phyloP scores from a whole-genome alignment of 2,329 filamentous ascomycete genomes.

The Venturiaceae sp. region DNA sequence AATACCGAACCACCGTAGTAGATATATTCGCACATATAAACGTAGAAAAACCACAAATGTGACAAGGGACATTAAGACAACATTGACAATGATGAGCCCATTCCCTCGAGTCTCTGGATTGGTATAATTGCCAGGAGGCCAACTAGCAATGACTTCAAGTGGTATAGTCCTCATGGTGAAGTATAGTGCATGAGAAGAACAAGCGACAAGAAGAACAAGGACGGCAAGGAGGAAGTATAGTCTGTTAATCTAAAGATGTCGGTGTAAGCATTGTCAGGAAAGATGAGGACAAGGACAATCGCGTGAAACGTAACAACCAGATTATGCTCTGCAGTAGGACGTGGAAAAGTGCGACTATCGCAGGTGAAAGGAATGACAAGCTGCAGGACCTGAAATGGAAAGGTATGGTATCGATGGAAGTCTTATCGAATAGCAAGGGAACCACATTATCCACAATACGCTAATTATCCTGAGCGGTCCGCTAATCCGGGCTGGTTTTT shows the following conservation, averaged over 20 bases:
- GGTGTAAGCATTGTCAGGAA: background rate
- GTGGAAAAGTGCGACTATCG: too few relatives aligned
- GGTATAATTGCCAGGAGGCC: constrained; percentile 4
- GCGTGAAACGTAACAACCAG: background rate
- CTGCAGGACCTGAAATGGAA: background rate
- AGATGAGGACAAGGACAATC: background rate
- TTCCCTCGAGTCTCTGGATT: constrained; percentile 8
- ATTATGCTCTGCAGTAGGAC: background rate
- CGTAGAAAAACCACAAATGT: constrained; percentile 3
- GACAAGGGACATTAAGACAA: constrained; percentile 3
- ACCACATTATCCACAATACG: background rate
- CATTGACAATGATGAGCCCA: constrained; percentile 2
- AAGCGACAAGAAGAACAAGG: background rate
- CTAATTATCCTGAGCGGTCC: background rate
- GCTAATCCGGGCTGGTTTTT: background rate
- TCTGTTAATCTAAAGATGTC: background rate
- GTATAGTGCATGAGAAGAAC: background rate
- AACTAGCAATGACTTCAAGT: background rate
- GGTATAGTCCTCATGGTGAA: constrained; percentile 4
- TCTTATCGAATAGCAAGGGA: background rate
- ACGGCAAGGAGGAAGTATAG: background rate
- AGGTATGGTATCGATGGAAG: background rate
- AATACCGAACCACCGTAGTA: constrained; percentile 6
- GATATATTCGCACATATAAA: constrained; percentile 6
- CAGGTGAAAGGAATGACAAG: too few relatives aligned